Conservation (phyloP, 108 stramenopile genomes). For the Cyclotella baltica region DNA sequence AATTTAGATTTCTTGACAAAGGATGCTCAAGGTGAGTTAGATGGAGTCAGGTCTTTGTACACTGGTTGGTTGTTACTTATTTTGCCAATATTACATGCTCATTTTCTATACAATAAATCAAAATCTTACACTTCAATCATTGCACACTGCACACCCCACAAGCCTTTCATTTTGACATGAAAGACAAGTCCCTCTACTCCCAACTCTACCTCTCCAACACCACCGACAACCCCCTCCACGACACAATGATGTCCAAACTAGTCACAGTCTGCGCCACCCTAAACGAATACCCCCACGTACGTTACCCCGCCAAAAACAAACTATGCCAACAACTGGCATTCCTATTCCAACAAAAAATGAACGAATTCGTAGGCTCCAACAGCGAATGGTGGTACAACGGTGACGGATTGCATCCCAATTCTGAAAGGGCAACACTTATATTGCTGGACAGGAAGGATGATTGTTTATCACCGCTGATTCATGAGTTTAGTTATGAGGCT, state of each 20-base stretch:
- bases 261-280: conserved; percentile 96
- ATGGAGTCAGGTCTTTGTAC: too few species aligned
- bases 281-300: conserved; percentile 97
- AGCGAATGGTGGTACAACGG: conserved; percentile 92
- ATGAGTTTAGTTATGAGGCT: conserved; percentile 98
- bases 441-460: conserved; percentile 94
- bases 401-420: conserved; percentile 66
- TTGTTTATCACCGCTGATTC: conserved; percentile 95
- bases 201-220: conserved; percentile 43
- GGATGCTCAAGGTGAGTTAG: too few species aligned
- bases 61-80: too few species aligned
- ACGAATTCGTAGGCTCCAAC: conserved; percentile 80
- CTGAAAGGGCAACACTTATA: conserved; percentile 87
- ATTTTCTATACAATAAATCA: too few species aligned
- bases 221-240: conserved; percentile 41
- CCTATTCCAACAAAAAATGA: conserved; percentile 87
- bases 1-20: conserved; percentile 94
- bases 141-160: too few species aligned
- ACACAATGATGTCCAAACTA: conserved; percentile 76
- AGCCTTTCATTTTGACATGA: conserved; percentile 92
- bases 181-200: conserved; percentile 56
- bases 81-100: too few species aligned
- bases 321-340: conserved; percentile 77
- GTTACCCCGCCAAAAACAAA: conserved; percentile 75
- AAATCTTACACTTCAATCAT: too few species aligned